Percentiles rank a stretch among this genome's conserved stretches.
Conservation (phyloP, 768 basidiomycete genomes). For the Clitopilus hobsonii region DNA sequence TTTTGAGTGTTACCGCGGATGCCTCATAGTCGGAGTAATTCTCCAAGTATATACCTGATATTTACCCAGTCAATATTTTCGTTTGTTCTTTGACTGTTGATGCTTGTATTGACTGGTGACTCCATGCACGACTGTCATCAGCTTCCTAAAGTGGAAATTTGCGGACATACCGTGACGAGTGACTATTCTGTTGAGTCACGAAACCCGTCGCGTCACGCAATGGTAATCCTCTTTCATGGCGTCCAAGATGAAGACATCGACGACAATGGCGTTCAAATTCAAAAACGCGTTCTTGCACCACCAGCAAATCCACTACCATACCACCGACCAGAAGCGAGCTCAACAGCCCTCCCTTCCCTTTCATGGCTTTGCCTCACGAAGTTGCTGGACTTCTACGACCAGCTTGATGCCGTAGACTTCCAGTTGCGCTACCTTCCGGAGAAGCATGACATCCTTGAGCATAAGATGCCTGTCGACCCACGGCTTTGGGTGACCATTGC, state of each 20-base stretch:
- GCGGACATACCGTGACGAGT: too few relatives aligned
- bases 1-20: not conserved
- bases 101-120: too few relatives aligned
- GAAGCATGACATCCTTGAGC: not conserved
- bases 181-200: too few relatives aligned
- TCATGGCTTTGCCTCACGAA: not conserved
- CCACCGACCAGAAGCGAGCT: not conserved
- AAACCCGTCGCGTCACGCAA: not conserved
- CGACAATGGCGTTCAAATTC: not conserved
- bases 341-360: not conserved
- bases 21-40: too few relatives aligned
- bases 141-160: too few relatives aligned
- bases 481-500: not conserved
- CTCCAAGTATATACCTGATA: too few relatives aligned
- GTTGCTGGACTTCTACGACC: not conserved
- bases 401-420: not conserved
- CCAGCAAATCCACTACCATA: not conserved
- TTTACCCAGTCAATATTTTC: too few relatives aligned
- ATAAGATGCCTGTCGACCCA: not conserved
- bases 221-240: not conserved
- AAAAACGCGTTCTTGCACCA: not conserved
- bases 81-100: too few relatives aligned
- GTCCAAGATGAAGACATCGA: not conserved
- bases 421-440: not conserved
- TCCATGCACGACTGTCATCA: too few relatives aligned